These are phyloP conservation scores for Pneumocystis canis DNA, from an alignment of 1,139 yeast genomes.

Conservation along the genomic window DNA sequence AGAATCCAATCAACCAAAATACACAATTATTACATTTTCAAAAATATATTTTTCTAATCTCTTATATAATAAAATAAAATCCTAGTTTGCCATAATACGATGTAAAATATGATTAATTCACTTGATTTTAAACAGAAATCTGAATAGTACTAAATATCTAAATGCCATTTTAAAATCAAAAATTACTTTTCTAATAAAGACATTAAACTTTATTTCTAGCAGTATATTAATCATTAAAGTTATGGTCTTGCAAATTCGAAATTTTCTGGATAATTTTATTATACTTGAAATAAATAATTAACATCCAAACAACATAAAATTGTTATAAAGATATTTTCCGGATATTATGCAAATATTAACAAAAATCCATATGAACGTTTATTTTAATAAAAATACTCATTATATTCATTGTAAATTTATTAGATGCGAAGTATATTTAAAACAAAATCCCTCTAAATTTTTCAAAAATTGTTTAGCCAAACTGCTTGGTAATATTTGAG, in stretches of 20 bases:
- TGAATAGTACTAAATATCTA: too few relatives aligned
- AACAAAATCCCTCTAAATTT: not conserved
- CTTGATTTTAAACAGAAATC: too few relatives aligned
- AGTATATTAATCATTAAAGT: too few relatives aligned
- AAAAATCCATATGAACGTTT: not conserved
- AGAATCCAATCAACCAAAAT: too few relatives aligned
- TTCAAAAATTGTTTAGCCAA: not conserved
- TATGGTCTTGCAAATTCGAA: too few relatives aligned
- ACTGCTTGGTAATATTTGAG: not conserved
- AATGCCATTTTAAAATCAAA: not conserved
- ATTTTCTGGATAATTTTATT: not conserved
- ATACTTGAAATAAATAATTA: not conserved
- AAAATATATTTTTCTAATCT: too few relatives aligned
- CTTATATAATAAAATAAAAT: too few relatives aligned
- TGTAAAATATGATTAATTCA: too few relatives aligned
- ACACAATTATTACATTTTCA: too few relatives aligned
- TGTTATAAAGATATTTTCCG: not conserved
- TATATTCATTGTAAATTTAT: not conserved
- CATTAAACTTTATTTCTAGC: not conserved
- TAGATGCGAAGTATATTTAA: not conserved
- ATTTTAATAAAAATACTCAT: not conserved
- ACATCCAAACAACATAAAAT: not conserved
- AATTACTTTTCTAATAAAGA: not conserved
- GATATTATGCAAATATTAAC: not conserved
- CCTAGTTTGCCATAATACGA: too few relatives aligned